These are phyloP conservation scores for Yamadazyma friedrichii DNA, from an alignment of 1,139 yeast genomes.

Conservation along the genomic window DNA sequence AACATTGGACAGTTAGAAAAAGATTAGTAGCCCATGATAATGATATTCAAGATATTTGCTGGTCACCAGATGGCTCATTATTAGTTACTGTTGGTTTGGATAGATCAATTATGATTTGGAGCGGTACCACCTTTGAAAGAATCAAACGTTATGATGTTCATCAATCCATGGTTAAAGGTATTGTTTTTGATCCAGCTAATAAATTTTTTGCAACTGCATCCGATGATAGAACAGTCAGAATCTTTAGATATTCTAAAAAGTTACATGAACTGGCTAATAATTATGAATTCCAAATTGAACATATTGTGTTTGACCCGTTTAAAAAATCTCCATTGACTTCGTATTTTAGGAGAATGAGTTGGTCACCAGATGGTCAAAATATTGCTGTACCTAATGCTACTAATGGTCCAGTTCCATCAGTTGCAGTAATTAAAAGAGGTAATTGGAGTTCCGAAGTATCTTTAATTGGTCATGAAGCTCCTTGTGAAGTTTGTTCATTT, in stretches of 20 bases:
- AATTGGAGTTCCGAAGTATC: constrained; percentile 89
- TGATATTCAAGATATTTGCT: constrained; percentile 94
- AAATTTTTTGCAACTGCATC: constrained; percentile 96
- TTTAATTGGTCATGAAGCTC: constrained; percentile 93
- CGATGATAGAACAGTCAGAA: constrained; percentile 87
- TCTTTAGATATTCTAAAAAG: constrained; percentile 77
- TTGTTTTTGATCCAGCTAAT: constrained; percentile 96
- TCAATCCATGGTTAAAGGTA: constrained; percentile 94
- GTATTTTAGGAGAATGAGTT: constrained; percentile 84
- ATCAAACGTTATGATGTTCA: constrained; percentile 88
- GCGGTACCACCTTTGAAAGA: constrained; percentile 86
- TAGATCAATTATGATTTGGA: constrained; percentile 90
- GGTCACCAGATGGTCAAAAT: constrained; percentile 98
- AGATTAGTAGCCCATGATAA: constrained; percentile 94
- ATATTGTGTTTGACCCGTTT: constrained; percentile 80
- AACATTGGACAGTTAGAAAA: constrained; percentile 91
- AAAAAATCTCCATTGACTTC: constrained; percentile 87
- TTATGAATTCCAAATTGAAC: constrained; percentile 82
- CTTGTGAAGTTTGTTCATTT: constrained; percentile 91
- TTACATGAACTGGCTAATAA: constrained; percentile 57
- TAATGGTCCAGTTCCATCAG: constrained; percentile 92
- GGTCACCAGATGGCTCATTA: constrained; percentile 94
- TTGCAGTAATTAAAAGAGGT: constrained; percentile 85
- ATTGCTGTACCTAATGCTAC: constrained; percentile 97
- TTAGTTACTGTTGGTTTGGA: constrained; percentile 93